These are phyloP conservation scores for Yarrowia divulgata DNA, from an alignment of 805 yeast species.

Conservation along the genomic window DNA sequence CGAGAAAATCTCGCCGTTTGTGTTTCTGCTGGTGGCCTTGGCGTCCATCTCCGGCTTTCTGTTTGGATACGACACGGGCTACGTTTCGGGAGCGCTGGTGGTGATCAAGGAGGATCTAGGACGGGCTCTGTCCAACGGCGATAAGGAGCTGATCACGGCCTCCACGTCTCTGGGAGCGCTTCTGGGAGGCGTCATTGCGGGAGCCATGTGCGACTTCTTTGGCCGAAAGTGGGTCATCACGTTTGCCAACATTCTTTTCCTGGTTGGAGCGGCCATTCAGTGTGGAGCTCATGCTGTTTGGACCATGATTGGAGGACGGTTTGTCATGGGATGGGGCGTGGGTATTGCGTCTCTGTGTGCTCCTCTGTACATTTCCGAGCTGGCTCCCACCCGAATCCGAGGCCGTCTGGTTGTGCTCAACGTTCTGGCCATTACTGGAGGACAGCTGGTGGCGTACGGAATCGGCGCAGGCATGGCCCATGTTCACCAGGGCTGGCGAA, in stretches of 20 bases:
- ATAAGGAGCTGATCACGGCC: slow-evolving; percentile 88
- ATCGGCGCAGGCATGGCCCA: slow-evolving; percentile 77
- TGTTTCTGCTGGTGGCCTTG: slow-evolving; percentile 67
- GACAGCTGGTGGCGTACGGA: slow-evolving; percentile 92
- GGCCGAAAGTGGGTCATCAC: slow-evolving; percentile 88
- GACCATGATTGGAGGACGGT: slow-evolving; percentile 92
- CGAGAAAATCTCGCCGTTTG: slow-evolving; percentile 57
- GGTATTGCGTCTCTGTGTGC: slow-evolving; percentile 94
- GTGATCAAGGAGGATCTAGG: slow-evolving; percentile 79
- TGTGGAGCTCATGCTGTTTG: slow-evolving; percentile 80
- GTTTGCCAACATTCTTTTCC: slow-evolving; percentile 80
- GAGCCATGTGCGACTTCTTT: slow-evolving; percentile 76
- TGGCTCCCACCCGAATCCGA: slow-evolving; percentile 90
- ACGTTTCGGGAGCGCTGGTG: slow-evolving; percentile 91
- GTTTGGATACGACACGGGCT: slow-evolving; percentile 98
- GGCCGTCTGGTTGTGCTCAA: slow-evolving; percentile 90
- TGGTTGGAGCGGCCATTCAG: slow-evolving; percentile 86
- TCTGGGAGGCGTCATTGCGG: slow-evolving; percentile 78
- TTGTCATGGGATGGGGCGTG: slow-evolving; percentile 94
- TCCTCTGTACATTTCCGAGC: slow-evolving; percentile 90
- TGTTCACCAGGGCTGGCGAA: slow-evolving; percentile 89
- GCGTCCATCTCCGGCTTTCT: slow-evolving; percentile 93
- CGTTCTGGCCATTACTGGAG: slow-evolving; percentile 90
- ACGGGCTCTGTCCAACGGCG: slow-evolving; percentile 68
- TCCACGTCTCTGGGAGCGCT: slow-evolving; percentile 96